Base-by-base conservation (phyloP, 1,284 basidiomycete genomes). In the Gomphus bonarii region DNA sequence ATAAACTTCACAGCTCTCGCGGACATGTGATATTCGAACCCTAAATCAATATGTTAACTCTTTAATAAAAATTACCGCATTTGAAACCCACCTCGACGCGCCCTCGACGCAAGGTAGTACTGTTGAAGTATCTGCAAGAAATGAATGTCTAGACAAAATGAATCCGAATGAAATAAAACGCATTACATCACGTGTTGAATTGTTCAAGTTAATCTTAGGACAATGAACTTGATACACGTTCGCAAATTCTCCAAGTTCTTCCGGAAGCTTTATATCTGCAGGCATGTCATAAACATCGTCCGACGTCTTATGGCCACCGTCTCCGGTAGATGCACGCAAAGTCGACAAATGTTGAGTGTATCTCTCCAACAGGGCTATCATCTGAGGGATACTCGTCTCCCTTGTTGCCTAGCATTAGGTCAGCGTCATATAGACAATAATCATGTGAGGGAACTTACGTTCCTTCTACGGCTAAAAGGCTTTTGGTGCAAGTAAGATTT, bases 211-310 rank as follows among this genome's bases (percentile, higher is more conserved):
- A 48, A 97, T 77, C 53, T 85, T 87, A 0, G 93, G 94, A 61
- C 83, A 88, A 71, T 97, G 93, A 10, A 95, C 78, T 65, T 97
- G 88, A 66, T 93, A 90, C 20, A 95, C 92, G 64, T 95, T 91
- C 67, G 91, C 85, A 69, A 97, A 95, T 63, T 85, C 81, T 1
- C 79, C 79, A 81, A 88, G 88, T 65, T 94, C 90, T 28, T 82
- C 73, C 25, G 83, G 71, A 61, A 81, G 76, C 59, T 84, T 76
- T 43, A 79, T 76, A 63, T 85, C 82, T 9, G 80, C 75, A 31
- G 84, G 82, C 72, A 87, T 80, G 58, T 82, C 76, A 62, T 85
- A 85, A 54, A 72, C 78, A 35, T 35, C 54, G 11, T 44, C 31
- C 8, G 35, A 31, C 6, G 33, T 3, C 22, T 43, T 52, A 3